Base-by-base conservation (phyloP, 129 eudicot species). In the Tanacetum coccineum region DNA sequence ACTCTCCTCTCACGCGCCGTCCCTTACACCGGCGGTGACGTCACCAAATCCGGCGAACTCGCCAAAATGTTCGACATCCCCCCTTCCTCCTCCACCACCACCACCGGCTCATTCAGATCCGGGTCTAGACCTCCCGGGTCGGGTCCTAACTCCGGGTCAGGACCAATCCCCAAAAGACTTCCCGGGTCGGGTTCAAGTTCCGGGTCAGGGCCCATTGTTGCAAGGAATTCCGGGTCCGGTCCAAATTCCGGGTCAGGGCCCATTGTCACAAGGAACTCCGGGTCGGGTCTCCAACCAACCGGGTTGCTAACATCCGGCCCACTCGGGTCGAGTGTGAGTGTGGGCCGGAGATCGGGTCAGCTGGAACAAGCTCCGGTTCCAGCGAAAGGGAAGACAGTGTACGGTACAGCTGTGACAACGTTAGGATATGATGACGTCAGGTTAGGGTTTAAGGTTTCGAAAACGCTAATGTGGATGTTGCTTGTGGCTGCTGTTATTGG, bases 21-120 rank as follows among this genome's bases (percentile, higher is more conserved):
- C 18, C 89, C 93, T 2, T 89, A 89, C 87, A 94, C 99, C 84
- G 97, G 95, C 78, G 99, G 97, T 51, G 99, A 94, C 63, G 85
- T 89, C 54, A 89, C 87, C 42, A 89, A 87, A 19, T 94, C 97
- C 49, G 99, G 99, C 18, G 99, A 94, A 68, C 95, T 94, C 30
- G 97, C 88, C 0, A 94, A 85, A 70, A 94, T 94, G 99, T 84
- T 89, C 71, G 95, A 88, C 51, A 75, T 28, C 36, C 3, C 6
- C 36, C 36, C 36, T 28, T 28, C 40, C 1, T 0, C 40, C 2
- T 6, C 42, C 9, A 30, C 39, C 39, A 30, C 39, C 39, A 32
- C 39, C 7, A 32, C 39, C 39, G 39, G 39, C 1, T 36, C 42
- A 0, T 36, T 36, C 42, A 36, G 42, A 36, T 36, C 42, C 42